A percentile compares a stretch with the other conserved stretches of the same genome.
These are phyloP conservation scores for Aurifilum marmelostoma DNA, from an alignment of 2,329 filamentous ascomycete species.

Conservation along the genomic window DNA sequence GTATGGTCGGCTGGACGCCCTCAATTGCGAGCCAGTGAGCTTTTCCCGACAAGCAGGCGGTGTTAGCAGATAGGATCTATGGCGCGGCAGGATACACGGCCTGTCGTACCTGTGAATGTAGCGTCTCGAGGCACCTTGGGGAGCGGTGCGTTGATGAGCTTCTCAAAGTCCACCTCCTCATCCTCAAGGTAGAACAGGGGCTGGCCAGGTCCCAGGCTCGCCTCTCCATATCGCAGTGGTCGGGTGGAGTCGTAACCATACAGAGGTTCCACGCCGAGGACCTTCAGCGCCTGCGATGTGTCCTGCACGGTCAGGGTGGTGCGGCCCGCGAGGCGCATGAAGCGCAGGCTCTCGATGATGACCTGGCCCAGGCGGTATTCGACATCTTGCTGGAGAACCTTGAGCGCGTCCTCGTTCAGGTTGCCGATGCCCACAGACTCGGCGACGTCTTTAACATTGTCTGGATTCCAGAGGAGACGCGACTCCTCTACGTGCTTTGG, in stretches of 20 bases:
- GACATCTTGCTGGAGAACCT: conserved; percentile 87
- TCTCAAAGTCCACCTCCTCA: conserved; percentile 98
- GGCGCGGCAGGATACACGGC: no score
- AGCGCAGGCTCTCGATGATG: conserved; percentile 89
- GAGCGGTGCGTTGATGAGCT: conserved; percentile 93
- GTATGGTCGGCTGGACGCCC: conserved; percentile 94
- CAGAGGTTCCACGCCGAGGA: conserved; percentile 90
- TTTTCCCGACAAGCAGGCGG: conserved; percentile 39
- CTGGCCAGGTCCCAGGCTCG: conserved; percentile 89
- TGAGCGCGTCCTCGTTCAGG: conserved; percentile 82
- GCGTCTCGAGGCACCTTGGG: conserved; percentile 94
- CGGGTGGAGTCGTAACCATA: conserved; percentile 95
- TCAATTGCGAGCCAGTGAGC: conserved; percentile 98
- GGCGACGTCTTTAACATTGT: conserved; percentile 93
- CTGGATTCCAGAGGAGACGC: conserved; percentile 87
- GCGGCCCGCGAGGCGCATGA: conserved; percentile 89
- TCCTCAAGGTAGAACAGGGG: conserved; percentile 97
- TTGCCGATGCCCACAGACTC: conserved; percentile 89
- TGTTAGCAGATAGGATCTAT: neutral
- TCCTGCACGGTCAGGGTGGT: conserved; percentile 89
- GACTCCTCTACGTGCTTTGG: conserved; percentile 39
- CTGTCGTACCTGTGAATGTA: conserved; percentile 77
- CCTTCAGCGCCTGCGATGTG: conserved; percentile 80
- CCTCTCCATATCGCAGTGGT: conserved; percentile 89
- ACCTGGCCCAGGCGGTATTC: conserved; percentile 95